Conservation (phyloP, 345 rosid species). For the Eucalyptus victrix region DNA sequence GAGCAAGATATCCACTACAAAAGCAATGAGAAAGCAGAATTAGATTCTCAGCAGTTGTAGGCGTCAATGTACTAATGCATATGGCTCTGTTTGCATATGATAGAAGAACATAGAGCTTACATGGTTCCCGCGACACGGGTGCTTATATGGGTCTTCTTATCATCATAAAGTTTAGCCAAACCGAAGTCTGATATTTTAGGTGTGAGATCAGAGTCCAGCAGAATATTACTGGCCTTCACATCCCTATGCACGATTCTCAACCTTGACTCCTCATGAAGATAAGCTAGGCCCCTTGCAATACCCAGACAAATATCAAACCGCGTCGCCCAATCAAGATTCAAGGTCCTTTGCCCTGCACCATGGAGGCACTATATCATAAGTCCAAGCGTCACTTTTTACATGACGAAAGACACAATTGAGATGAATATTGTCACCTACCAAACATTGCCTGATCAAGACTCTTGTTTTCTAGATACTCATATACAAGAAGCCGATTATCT, state of each 20-base stretch:
- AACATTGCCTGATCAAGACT: conserved; percentile 71
- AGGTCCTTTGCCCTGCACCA: conserved; percentile 18
- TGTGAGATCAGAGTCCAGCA: conserved; percentile 32
- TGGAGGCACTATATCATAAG: not conserved
- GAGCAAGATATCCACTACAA: conserved; percentile 56
- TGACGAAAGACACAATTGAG: not conserved
- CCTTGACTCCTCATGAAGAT: conserved; percentile 58
- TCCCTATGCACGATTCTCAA: conserved; percentile 43
- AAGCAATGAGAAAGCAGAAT: not conserved
- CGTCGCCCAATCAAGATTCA: conserved; percentile 27
- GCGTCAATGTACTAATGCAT: not conserved
- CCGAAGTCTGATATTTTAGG: conserved; percentile 58
- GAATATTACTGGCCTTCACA: conserved; percentile 37
- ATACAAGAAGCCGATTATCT: conserved; percentile 45
- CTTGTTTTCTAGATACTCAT: conserved; percentile 61
- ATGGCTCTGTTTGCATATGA: not conserved
- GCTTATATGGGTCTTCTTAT: conserved; percentile 46
- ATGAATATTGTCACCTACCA: conserved; percentile 4
- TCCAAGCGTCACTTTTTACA: not conserved
- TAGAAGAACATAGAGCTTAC: conserved; percentile 3
- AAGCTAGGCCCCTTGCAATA: conserved; percentile 47
- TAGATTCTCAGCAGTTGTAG: not conserved
- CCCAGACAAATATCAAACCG: conserved; percentile 36
- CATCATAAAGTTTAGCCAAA: conserved; percentile 46
- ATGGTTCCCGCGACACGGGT: conserved; percentile 49